Evolutionary conservation across 2,329 filamentous ascomycete species (phyloP), one percentile per base, ranked within the genome.

Genomic region (Onygena corvina): DNA sequence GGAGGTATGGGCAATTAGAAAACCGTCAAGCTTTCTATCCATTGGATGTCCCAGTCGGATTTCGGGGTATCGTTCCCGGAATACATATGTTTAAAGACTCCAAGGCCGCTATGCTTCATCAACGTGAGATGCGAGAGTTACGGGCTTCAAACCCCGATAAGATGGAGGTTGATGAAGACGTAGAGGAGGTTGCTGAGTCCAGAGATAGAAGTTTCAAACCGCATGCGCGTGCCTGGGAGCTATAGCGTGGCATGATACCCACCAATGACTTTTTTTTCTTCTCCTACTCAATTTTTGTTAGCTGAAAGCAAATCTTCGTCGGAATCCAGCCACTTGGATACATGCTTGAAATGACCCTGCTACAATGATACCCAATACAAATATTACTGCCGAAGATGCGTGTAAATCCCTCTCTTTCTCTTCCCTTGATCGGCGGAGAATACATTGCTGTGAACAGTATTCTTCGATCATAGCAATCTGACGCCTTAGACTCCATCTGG

Each of bases 151-250:
- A 7, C 2, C n/a, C 3, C 8, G 16, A 38, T 21, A 42, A n/a
- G 12, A 14, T 21, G n/a, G 12, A 42, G 21, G 4, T 25, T 7
- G 20, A 23, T 7, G 9, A 21, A 21, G 16, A 38, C 5, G 36
- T 14, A n/a, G 18, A 23, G 3, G 38, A 29, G 7, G 11, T 12
- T 11, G 12, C 7, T n/a, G 18, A n/a, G 18, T 11, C 36, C 12
- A 8, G 14, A n/a, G 7, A 23, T 20, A 40, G 38, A 42, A 8
- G 12, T 14, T 3, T 6, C 8, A 29, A 29, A 25, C 11, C 33
- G 6, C 50, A 36, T 50, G 42, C 25, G 3, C 47, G 50, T 18
- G 47, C 50, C 2, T 52, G 50, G 50, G 47, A 52, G 33, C 35
- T 52, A 3, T 52, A 33, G 49, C 11, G 5, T 35, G 11, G 33